These are phyloP conservation scores for Aspergillus sp. DNA, from an alignment of 2,329 filamentous ascomycete genomes.

Conservation along the genomic window DNA sequence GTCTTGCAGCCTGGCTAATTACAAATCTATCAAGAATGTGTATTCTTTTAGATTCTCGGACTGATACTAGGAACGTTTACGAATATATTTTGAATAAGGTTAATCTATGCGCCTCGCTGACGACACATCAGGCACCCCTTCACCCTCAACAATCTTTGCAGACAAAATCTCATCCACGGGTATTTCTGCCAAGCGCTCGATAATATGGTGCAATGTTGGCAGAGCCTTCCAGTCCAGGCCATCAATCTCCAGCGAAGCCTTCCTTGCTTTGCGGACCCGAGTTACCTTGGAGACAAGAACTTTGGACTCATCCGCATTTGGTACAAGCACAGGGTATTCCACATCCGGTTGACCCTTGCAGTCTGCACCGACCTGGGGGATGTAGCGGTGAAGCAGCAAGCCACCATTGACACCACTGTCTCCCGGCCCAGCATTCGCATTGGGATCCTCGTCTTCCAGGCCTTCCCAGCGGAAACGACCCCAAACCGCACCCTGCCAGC, in stretches of 20 bases:
- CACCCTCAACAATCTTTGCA: conserved; percentile 57
- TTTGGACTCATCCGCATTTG: conserved; percentile 34
- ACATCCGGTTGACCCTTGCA: conserved; percentile 53
- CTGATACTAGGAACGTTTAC: no score
- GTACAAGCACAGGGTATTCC: conserved; percentile 51
- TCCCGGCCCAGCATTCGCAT: conserved; percentile 16
- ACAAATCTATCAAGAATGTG: background rate
- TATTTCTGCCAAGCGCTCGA: conserved; percentile 53
- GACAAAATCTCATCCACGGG: conserved; percentile 58
- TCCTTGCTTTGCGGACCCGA: conserved; percentile 29
- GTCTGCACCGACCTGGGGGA: conserved; percentile 54
- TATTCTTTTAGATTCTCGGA: background rate
- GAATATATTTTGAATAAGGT: background rate
- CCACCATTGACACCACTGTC: conserved; percentile 43
- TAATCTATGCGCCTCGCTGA: conserved; percentile 15
- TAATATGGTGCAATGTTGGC: conserved; percentile 62
- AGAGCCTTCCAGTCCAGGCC: conserved; percentile 54
- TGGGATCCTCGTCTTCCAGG: conserved; percentile 31
- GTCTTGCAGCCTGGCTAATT: no score
- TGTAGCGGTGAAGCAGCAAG: conserved; percentile 58
- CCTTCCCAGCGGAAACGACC: conserved; percentile 38
- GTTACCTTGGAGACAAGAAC: conserved; percentile 26
- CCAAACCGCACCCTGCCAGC: conserved; percentile 47
- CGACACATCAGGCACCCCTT: conserved; percentile 47
- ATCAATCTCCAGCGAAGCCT: conserved; percentile 51